A percentile compares a stretch with the other conserved stretches of the same genome.
These are phyloP conservation scores for Neurospora sp. DNA, from an alignment of 495 filamentous ascomycete species.

Conservation along the genomic window DNA sequence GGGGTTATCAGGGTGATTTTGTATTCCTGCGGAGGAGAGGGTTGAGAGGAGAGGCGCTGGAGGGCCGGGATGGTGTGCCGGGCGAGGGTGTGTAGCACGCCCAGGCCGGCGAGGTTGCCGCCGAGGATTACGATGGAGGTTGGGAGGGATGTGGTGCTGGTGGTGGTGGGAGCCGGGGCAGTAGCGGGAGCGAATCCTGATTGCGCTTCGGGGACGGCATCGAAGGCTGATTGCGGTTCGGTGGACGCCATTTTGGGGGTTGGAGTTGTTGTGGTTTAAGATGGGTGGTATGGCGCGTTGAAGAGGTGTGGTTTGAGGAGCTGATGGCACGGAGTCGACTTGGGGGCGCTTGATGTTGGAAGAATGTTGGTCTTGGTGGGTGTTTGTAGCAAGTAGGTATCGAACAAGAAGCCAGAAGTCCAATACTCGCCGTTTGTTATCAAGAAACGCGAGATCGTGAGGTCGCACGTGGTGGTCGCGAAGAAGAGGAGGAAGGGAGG, in stretches of 20 bases:
- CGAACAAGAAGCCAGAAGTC: too few species aligned
- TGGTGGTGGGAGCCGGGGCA: not conserved
- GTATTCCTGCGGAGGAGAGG: constrained; percentile 11
- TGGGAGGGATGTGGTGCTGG: not conserved
- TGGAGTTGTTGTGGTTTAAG: not conserved
- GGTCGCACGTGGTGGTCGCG: not conserved
- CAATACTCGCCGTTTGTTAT: not conserved
- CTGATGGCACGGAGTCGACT: not conserved
- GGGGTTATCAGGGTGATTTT: constrained; percentile 33
- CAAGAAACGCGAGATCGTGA: not conserved
- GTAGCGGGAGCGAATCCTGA: not conserved
- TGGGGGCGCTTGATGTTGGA: too few species aligned
- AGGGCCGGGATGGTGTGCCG: constrained; percentile 20
- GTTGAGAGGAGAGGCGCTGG: constrained; percentile 12
- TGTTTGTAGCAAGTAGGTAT: too few species aligned
- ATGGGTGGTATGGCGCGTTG: not conserved
- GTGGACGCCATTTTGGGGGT: not conserved
- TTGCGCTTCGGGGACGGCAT: not conserved
- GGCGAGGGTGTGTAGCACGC: constrained; percentile 28
- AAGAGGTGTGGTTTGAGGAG: not conserved
- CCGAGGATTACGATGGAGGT: constrained; percentile 28
- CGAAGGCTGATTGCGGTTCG: not conserved
- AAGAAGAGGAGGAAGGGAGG: not conserved
- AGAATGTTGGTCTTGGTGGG: not conserved
- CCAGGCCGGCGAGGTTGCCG: constrained; percentile 27